Conservation (phyloP, 2,329 filamentous ascomycete species). For the Nigrospora sphaerica region DNA sequence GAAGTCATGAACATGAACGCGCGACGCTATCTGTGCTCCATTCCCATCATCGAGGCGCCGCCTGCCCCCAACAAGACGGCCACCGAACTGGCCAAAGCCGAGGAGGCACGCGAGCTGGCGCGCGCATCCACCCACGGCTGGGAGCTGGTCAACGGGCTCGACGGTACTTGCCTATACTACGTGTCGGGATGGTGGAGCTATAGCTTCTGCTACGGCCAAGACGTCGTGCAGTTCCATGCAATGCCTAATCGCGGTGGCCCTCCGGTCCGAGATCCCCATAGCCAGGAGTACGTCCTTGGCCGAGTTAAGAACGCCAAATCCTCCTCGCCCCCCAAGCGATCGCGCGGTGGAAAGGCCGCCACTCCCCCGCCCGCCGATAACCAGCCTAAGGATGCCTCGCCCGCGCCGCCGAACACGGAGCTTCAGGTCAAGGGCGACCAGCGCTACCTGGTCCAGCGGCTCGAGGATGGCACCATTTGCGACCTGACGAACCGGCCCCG, state of each 20-base stretch:
- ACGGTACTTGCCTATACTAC: conserved; percentile 73
- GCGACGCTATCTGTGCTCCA: conserved; percentile 74
- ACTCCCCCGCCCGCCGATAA: conserved; percentile 11
- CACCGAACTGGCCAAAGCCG: conserved; percentile 60
- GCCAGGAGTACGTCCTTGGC: conserved; percentile 72
- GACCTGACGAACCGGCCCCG: conserved; percentile 77
- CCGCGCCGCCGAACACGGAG: conserved; percentile 45
- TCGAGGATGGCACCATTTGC: conserved; percentile 74
- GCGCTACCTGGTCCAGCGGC: conserved; percentile 76
- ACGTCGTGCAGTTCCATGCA: conserved; percentile 87
- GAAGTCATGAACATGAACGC: conserved; percentile 68
- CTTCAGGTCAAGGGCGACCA: conserved; percentile 78
- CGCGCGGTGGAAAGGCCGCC: conserved; percentile 2
- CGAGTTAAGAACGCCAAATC: conserved; percentile 33
- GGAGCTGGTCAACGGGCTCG: conserved; percentile 71
- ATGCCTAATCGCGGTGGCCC: conserved; percentile 64
- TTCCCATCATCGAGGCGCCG: conserved; percentile 60
- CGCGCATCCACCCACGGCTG: conserved; percentile 72
- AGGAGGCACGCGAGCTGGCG: conserved; percentile 73
- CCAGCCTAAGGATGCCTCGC: conserved; percentile 7
- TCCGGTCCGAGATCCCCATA: conserved; percentile 69
- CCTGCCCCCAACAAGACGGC: conserved; percentile 56
- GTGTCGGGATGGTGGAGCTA: conserved; percentile 94
- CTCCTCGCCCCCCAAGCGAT: conserved; percentile 14
- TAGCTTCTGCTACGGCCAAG: conserved; percentile 82